Evolutionary conservation across 768 basidiomycete species (phyloP), one percentile per base, ranked within the genome.

Genomic region (Auricularia sp.): DNA sequence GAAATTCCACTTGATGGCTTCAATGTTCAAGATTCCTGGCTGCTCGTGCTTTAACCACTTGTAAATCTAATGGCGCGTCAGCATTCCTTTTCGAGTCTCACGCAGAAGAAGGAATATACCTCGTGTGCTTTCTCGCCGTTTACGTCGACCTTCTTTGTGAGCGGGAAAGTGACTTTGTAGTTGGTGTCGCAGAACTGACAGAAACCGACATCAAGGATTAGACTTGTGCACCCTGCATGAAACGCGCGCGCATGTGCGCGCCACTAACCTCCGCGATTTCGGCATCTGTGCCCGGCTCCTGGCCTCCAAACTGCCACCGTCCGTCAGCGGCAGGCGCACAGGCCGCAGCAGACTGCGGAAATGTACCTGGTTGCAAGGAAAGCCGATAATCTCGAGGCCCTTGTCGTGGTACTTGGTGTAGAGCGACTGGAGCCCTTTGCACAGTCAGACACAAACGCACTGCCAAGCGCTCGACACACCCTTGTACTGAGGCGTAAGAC

Each of bases 81-180:
- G 21, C n/a, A 34, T n/a, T 58, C 14, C n/a, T 35, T 29, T 53
- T 21, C 8, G 16, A 11, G 10, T 64, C 6, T 64, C 11, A 8
- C 5, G 63, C 36, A 42, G 14, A 36, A 12, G 42, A 18, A 10
- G 43, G 33, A 16, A 58, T 34, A 65, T n/a, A 70, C 74, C 68
- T 89, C 83, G 75, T 93, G 93, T 65, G 90, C 85, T 68, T 81
- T 77, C 68, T 88, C 85, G 3, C 94, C 94, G 73, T 97, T 98
- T 47, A 97, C 95, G 62, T 97, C 91, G 21, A 88, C 88, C 77
- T 96, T 98, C 78, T 86, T 88, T 87, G 91, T 90, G 61, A 98
- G 76, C 11, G 91, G 91, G 80, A 96, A 96, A 6, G 84, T 84
- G 34, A 98, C 93, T 18, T 91, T 91, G 72, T 94, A 87, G 78